phyloP scores from a whole-genome alignment of 1,284 basidiomycete genomes.

The Ganoderma lucidum region DNA sequence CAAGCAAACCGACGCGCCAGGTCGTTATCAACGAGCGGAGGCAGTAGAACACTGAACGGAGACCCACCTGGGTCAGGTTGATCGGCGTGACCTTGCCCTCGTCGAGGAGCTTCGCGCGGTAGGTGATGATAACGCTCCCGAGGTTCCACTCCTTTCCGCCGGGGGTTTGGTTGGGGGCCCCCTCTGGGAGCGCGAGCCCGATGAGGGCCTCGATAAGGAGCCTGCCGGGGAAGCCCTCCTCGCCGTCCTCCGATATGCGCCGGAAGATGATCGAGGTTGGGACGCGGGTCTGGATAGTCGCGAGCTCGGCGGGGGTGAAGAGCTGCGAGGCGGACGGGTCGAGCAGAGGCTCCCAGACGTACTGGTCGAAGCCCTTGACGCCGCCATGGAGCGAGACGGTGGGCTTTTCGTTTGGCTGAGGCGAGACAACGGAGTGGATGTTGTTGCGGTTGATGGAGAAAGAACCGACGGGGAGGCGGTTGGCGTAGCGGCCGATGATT shows the following conservation, averaged over 20 bases:
- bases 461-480: conserved; percentile 69
- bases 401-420: conserved; percentile 56
- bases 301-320: conserved; percentile 63
- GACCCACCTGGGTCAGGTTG: conserved; percentile 73
- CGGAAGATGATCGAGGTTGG: conserved; percentile 60
- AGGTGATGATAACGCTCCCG: conserved; percentile 70
- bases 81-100: conserved; percentile 69
- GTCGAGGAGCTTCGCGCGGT: conserved; percentile 66
- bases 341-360: conserved; percentile 57
- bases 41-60: background rate
- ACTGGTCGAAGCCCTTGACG: conserved; percentile 66
- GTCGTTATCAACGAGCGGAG: background rate
- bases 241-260: conserved; percentile 66
- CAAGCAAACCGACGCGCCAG: background rate
- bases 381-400: conserved; percentile 79
- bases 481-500: conserved; percentile 76
- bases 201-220: conserved; percentile 68
- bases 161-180: conserved; percentile 41
- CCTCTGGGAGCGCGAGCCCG: conserved; percentile 58
- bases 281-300: conserved; percentile 45
- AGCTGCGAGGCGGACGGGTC: conserved; percentile 54
- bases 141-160: conserved; percentile 54
- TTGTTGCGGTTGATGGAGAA: conserved; percentile 63
- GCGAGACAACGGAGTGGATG: conserved; percentile 54
- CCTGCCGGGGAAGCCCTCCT: conserved; percentile 73